These are phyloP conservation scores for Apiotrichum veenhuisii DNA, from an alignment of 1,284 basidiomycete species.

Conservation along the genomic window DNA sequence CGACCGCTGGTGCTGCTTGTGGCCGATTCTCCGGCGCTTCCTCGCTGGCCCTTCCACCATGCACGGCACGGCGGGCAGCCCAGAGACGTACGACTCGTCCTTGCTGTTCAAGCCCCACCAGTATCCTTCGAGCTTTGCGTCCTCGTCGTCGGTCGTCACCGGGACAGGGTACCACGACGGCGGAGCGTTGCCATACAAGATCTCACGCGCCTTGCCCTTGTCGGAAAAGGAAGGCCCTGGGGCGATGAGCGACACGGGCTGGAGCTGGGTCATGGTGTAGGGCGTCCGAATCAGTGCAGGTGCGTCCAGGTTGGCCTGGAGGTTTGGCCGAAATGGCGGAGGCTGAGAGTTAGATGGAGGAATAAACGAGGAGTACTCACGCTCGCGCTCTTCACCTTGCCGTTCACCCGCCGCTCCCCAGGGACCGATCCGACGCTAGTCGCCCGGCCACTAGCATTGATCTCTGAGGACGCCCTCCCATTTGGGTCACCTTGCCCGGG, in stretches of 20 bases:
- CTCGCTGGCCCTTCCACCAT: conserved; percentile 29
- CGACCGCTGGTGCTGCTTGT: conserved; percentile 1
- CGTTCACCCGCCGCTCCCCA: conserved; percentile 22
- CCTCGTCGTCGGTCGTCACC: conserved; percentile 31
- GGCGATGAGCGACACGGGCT: conserved; percentile 29
- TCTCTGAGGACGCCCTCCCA: conserved; percentile 22
- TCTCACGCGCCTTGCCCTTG: conserved; percentile 42
- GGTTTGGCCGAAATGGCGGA: conserved; percentile 39
- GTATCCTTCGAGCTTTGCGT: conserved; percentile 36
- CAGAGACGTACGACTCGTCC: conserved; percentile 38
- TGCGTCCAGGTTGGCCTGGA: conserved; percentile 39
- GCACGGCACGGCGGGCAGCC: conserved; percentile 35
- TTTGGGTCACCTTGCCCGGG: conserved; percentile 19
- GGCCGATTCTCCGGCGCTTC: conserved; percentile 11
- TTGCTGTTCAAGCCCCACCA: conserved; percentile 43
- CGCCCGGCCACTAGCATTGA: conserved; percentile 20
- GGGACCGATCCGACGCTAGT: conserved; percentile 19
- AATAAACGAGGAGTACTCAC: conserved; percentile 22
- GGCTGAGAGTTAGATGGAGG: conserved; percentile 19
- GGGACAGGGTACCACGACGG: conserved; percentile 39
- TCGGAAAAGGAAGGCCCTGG: conserved; percentile 41
- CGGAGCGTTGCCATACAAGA: conserved; percentile 29
- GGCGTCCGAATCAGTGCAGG: conserved; percentile 73
- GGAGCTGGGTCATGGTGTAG: conserved; percentile 60
- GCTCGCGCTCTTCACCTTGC: conserved; percentile 18